Conservation (phyloP, 2,329 filamentous ascomycete genomes). For the Verticillium nubilum region DNA sequence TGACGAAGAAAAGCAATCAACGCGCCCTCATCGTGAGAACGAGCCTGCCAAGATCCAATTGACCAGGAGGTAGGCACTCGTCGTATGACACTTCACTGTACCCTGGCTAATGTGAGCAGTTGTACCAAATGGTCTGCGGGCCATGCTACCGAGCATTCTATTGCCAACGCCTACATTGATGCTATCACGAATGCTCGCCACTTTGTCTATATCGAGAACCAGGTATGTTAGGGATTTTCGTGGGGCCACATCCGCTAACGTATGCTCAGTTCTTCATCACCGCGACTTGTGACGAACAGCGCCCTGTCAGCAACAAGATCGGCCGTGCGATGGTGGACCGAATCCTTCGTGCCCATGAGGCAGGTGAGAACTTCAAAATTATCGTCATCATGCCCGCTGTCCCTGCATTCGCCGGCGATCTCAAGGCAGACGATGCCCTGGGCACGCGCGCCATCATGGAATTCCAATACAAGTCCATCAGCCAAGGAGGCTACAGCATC, state of each 20-base stretch:
- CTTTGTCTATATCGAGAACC: conserved; percentile 78
- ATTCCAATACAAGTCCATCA: conserved; percentile 78
- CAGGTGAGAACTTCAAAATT: conserved; percentile 63
- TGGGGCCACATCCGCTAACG: conserved; percentile 2
- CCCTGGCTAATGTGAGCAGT: conserved; percentile 21
- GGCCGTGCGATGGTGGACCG: conserved; percentile 74
- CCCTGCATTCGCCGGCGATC: conserved; percentile 76
- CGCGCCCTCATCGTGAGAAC: conserved; percentile 11
- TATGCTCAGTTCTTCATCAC: conserved; percentile 73
- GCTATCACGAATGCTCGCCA: conserved; percentile 64
- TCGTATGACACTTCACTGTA: not conserved
- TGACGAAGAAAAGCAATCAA: conserved; percentile 10
- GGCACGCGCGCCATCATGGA: conserved; percentile 85
- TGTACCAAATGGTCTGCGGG: conserved; percentile 47
- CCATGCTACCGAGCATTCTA: conserved; percentile 62
- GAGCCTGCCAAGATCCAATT: conserved; percentile 41
- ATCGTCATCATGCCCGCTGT: conserved; percentile 76
- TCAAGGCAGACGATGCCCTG: conserved; percentile 65
- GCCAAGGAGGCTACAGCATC: conserved; percentile 70
- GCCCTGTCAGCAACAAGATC: conserved; percentile 71
- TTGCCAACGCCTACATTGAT: conserved; percentile 77
- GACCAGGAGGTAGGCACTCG: conserved; percentile 35
- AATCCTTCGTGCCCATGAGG: conserved; percentile 63
- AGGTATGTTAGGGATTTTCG: conserved; percentile 26
- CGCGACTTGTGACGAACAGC: conserved; percentile 63